Evolutionary conservation across 176 grass and related monocot species (phyloP), one percentile per base, ranked within the genome.

Genomic region (Metroxylon sagu): DNA sequence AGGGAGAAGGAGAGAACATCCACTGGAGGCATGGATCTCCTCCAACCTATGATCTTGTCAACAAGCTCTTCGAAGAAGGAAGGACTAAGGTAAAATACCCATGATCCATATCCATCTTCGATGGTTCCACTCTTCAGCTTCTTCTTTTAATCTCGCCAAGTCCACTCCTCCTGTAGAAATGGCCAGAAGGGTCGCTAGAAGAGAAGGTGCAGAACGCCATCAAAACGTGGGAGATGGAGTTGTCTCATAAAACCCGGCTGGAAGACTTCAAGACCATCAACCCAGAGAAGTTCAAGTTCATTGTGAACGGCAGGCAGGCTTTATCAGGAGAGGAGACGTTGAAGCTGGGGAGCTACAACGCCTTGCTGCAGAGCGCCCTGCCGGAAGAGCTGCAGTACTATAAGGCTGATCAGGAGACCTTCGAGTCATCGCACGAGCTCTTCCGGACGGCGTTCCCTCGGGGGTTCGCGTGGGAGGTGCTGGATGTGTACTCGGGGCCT

Each of bases 211-310:
- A 96, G 76, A 90, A 96, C 53, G 86, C 83, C 50, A 79, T 96
- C 61, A 90, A 96, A 70, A 96, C 92, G 61, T 96, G 92, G 92
- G 92, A 96, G 72, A 96, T 96, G 92, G 92, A 90, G 83, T 78
- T 90, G 61, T 90, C 86, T 23, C 86, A 90, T 83, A 90, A 96
- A 86, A 53, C 68, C 8, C 72, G 69, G 6, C 61, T 96, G 15
- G 49, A 4, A 23, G 86, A 96, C 77, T 96, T 96, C 83, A 96
- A 96, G 79, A 87, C 86, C 54, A 78, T 96, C 29, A 85, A 80
- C 77, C 86, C 54, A 0, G 72, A 53, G 1, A 52, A 49, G 60
- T 90, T 90, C 80, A 52, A 50, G 1, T 75, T 90, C 16, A 71
- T 71, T 1, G 86, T 96, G 53, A 96, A 96, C 77, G 86, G 86